Evolutionary conservation across 805 yeast species (phyloP).

Genomic region (Alloascoidea africana): DNA sequence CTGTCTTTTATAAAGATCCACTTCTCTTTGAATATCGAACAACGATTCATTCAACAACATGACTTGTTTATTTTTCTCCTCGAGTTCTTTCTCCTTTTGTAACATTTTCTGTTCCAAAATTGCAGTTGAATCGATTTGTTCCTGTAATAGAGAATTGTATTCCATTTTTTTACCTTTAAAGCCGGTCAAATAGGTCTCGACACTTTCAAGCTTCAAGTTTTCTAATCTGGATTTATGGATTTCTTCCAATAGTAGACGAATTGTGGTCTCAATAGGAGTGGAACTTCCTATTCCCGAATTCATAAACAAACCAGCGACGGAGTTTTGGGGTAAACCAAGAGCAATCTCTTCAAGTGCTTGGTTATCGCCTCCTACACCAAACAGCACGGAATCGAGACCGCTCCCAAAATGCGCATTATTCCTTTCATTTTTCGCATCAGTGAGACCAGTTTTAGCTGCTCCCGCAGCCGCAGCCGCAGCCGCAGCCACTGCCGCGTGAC

Average conservation of each 20-base stretch:
- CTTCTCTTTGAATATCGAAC: conserved; percentile 1
- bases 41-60: not conserved
- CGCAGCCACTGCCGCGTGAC: not conserved
- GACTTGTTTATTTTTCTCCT: not conserved
- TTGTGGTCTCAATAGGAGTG: conserved; percentile 17
- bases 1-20: conserved; percentile 1
- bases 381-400: conserved; percentile 15
- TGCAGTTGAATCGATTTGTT: not conserved
- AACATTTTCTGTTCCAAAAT: not conserved
- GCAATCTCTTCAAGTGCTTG: conserved; percentile 18
- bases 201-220: conserved; percentile 17
- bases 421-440: not conserved
- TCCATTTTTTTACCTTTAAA: not conserved
- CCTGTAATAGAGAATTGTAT: not conserved
- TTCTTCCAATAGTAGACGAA: conserved; percentile 17
- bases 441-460: conserved; percentile 6
- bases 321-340: conserved; percentile 16
- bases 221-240: conserved; percentile 18
- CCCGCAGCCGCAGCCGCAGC: not conserved
- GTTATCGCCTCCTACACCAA: conserved; percentile 16
- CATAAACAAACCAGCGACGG: conserved; percentile 18
- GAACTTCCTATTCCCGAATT: conserved; percentile 15
- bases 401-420: not conserved
- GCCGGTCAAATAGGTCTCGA: conserved; percentile 5
- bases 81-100: not conserved